Conservation (phyloP, 2,329 filamentous ascomycete species). For the Tolypocladium sp. region DNA sequence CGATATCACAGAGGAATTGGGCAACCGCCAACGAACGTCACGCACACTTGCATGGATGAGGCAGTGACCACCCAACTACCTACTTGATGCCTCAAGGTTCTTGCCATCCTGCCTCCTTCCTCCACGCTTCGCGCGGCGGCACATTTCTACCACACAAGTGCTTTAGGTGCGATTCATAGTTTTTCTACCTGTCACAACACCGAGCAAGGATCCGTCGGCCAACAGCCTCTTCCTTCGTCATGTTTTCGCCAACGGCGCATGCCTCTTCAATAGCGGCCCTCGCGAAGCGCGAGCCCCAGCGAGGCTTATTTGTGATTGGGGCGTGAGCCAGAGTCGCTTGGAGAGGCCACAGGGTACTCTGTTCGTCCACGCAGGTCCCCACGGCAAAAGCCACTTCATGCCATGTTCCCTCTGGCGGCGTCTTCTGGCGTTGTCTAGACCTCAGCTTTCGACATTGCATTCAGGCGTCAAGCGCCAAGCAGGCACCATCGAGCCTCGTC, state of each 20-base stretch:
- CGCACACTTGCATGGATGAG: background rate
- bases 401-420: background rate
- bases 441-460: background rate
- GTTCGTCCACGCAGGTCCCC: background rate
- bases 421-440: background rate
- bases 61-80: background rate
- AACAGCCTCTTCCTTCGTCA: background rate
- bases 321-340: background rate
- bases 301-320: background rate
- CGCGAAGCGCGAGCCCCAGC: background rate
- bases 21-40: background rate
- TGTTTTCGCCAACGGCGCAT: background rate
- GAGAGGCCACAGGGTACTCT: background rate
- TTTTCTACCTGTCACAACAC: background rate
- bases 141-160: background rate
- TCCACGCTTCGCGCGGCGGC: background rate
- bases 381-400: background rate
- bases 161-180: background rate
- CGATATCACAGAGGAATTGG: background rate
- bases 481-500: background rate
- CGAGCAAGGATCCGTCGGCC: background rate
- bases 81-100: background rate
- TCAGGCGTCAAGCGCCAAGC: background rate
- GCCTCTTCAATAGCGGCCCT: background rate
- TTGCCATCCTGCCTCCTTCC: background rate